phyloP scores from a whole-genome alignment of 2,329 filamentous ascomycete species.

The Claviceps sp. region DNA sequence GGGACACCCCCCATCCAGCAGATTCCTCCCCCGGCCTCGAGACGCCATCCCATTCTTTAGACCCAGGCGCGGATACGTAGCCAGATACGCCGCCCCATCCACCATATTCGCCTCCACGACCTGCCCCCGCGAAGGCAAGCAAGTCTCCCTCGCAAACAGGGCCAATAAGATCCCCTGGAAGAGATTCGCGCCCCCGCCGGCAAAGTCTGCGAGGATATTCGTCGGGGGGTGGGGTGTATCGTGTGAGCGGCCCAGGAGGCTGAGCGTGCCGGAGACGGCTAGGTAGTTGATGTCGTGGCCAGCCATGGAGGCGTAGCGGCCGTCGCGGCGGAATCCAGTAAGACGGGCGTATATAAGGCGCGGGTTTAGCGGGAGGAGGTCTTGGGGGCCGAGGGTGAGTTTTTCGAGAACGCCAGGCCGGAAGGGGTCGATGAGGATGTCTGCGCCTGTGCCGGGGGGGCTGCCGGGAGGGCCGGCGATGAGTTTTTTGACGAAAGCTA shows the following conservation, averaged over 20 bases:
- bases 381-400: constrained; percentile 60
- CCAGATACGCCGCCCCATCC: constrained; percentile 69
- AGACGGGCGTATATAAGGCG: constrained; percentile 70
- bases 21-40: constrained; percentile 55
- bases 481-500: constrained; percentile 53
- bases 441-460: constrained; percentile 42
- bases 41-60: constrained; percentile 50
- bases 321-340: constrained; percentile 81
- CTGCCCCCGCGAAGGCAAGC: constrained; percentile 55
- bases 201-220: constrained; percentile 85
- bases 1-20: constrained; percentile 72
- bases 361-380: constrained; percentile 54
- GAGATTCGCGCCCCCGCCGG: constrained; percentile 70
- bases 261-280: constrained; percentile 68
- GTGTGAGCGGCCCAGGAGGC: constrained; percentile 56
- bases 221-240: constrained; percentile 64
- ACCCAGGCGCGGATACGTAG: constrained; percentile 60
- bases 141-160: constrained; percentile 31
- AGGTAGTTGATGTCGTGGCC: constrained; percentile 97
- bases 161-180: constrained; percentile 76
- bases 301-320: constrained; percentile 75
- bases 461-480: constrained; percentile 23
- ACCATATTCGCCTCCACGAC: constrained; percentile 97
- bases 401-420: constrained; percentile 83
- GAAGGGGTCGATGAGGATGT: constrained; percentile 87